Percentiles rank a stretch among this genome's conserved stretches.
Evolutionary conservation across 768 basidiomycete species (phyloP).

Genomic region (Hypholoma fasciculare): DNA sequence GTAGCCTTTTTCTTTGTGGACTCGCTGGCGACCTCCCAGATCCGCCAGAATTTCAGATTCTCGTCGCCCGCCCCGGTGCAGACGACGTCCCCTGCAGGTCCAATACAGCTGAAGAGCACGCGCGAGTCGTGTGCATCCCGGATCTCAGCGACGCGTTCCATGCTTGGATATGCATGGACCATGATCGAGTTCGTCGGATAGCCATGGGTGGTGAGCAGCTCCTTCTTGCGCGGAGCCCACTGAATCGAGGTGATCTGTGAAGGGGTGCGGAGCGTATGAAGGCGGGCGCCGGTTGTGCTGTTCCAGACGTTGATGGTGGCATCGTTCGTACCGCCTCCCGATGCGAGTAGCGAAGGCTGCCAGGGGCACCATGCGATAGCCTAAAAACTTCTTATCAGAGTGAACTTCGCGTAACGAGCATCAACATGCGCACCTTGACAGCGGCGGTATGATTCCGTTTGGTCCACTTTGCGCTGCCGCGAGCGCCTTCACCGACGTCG

Average conservation of each 20-base stretch:
- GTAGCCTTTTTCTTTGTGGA: constrained; percentile 52
- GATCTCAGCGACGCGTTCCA: constrained; percentile 80
- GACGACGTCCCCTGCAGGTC: constrained; percentile 89
- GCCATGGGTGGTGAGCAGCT: constrained; percentile 91
- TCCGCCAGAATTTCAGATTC: constrained; percentile 94
- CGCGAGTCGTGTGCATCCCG: constrained; percentile 92
- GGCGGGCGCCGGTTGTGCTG: constrained; percentile 85
- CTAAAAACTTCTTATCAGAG: constrained; percentile 35
- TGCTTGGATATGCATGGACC: constrained; percentile 83
- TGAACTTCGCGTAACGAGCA: not conserved
- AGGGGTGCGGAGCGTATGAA: constrained; percentile 84
- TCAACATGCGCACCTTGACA: constrained; percentile 50
- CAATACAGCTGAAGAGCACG: constrained; percentile 81
- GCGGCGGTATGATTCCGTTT: constrained; percentile 92
- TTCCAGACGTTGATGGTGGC: constrained; percentile 91
- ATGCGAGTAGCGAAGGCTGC: constrained; percentile 88
- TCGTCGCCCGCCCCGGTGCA: constrained; percentile 94
- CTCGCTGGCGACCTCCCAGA: constrained; percentile 65
- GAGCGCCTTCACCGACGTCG: constrained; percentile 48
- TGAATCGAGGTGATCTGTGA: constrained; percentile 92
- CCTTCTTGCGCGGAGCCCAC: constrained; percentile 86
- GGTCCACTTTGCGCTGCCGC: constrained; percentile 80
- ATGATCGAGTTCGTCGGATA: constrained; percentile 87
- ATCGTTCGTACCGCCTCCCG: constrained; percentile 94
- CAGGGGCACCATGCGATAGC: constrained; percentile 98